phyloP scores from a whole-genome alignment of 2,329 filamentous ascomycete genomes.

The Aschersonia sp. region DNA sequence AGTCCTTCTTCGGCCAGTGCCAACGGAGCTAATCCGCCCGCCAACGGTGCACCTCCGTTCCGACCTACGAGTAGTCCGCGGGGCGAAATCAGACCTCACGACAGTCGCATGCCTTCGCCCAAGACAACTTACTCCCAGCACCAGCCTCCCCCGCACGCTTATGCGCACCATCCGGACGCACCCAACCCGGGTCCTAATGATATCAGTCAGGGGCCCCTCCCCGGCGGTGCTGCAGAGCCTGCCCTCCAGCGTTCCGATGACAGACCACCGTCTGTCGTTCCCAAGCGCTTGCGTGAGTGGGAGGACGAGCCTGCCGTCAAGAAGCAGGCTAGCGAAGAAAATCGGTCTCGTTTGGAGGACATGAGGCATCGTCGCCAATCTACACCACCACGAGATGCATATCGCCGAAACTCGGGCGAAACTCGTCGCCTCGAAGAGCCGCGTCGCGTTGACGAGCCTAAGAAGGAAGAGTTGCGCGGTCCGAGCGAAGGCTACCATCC shows the following conservation, averaged over 20 bases:
- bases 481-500: constrained; percentile 74
- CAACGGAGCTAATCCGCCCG: constrained; percentile 22
- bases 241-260: constrained; percentile 48
- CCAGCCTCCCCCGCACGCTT: constrained; percentile 29
- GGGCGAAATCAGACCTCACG: constrained; percentile 71
- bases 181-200: constrained; percentile 49
- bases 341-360: constrained; percentile 73
- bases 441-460: constrained; percentile 43
- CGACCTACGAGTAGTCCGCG: constrained; percentile 59
- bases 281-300: constrained; percentile 86
- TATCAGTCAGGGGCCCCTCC: constrained; percentile 28
- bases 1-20: constrained; percentile 21
- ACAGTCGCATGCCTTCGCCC: constrained; percentile 82
- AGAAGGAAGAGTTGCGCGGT: constrained; percentile 51
- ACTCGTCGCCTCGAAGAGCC: constrained; percentile 50
- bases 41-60: constrained; percentile 53
- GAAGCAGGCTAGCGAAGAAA: constrained; percentile 83
- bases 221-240: constrained; percentile 43
- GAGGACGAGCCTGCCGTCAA: constrained; percentile 69
- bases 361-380: constrained; percentile 65
- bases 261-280: constrained; percentile 63
- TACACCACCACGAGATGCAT: constrained; percentile 54
- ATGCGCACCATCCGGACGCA: constrained; percentile 56
- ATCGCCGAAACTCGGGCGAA: constrained; percentile 68
- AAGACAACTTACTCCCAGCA: constrained; percentile 75